A percentile compares a stretch with the other conserved stretches of the same genome.
These are phyloP conservation scores for Mortierella sp. DNA, from an alignment of 371 early-diverging fungal species.

Conservation along the genomic window DNA sequence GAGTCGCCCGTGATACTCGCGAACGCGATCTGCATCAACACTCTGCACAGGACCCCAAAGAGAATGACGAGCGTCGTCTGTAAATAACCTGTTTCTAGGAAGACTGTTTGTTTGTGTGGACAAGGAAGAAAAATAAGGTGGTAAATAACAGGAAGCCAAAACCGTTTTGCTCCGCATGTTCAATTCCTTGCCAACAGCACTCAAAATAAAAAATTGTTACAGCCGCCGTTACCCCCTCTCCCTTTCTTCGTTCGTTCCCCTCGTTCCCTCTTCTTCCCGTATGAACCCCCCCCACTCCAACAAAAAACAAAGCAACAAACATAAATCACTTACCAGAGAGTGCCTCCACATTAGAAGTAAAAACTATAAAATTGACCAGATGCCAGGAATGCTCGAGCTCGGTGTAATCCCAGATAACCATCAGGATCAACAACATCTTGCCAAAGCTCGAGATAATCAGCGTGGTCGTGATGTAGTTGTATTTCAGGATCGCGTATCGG, in stretches of 20 bases:
- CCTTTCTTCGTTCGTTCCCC: too few species aligned
- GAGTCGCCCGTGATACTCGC: constrained; percentile 61
- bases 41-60: constrained; percentile 64
- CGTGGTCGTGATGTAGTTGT: constrained; percentile 81
- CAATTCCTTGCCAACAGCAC: too few species aligned
- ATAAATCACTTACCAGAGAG: constrained; percentile 71
- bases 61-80: constrained; percentile 62
- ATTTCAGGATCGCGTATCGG: constrained; percentile 55
- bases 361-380: constrained; percentile 80
- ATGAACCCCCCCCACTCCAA: too few species aligned
- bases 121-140: not conserved
- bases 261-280: too few species aligned
- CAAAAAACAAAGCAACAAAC: not conserved
- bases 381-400: constrained; percentile 87
- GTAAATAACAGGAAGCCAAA: not conserved
- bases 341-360: constrained; percentile 90
- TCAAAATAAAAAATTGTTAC: not conserved
- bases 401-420: constrained; percentile 96
- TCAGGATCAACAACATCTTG: constrained; percentile 88
- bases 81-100: constrained; percentile 64
- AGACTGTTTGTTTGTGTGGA: constrained; percentile 56
- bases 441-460: constrained; percentile 91
- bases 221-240: too few species aligned
- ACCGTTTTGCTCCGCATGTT: too few species aligned
- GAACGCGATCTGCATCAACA: constrained; percentile 67